Base-by-base conservation (phyloP, 352 stramenopile genomes). In the Phytophthora litchii region DNA sequence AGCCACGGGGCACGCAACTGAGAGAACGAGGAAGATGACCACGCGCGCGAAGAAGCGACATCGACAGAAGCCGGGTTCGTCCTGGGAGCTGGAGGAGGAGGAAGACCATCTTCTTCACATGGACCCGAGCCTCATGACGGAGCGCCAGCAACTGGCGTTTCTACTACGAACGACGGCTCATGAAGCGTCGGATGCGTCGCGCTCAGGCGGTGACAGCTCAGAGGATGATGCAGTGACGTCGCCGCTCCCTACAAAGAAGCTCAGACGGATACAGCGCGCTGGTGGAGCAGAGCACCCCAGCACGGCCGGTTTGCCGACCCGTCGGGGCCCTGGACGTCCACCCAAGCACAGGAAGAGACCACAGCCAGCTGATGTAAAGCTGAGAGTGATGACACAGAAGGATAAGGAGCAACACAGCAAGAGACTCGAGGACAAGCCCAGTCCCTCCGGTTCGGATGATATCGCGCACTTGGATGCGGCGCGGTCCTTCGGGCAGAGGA, bases 71-170 rank as follows among this genome's bases (percentile, higher is more conserved):
- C 19, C 48, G 0, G 35, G 52, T 17, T 34, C 50, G 16, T n/a
- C 29, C 16, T 56, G 40, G 62, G 25, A n/a, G 29, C 12, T 63
- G 31, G 41, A 65, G n/a, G 48, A 65, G n/a, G 48, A 65, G 16
- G 60, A 73, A 17, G 48, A 70, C 20, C 40, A 57, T 49, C 14
- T 65, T 2, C 36, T 67, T 27, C 43, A 59, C 36, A 67, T 87
- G 66, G 70, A 92, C 48, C 75, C 78, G 40, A 86, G 74, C 42
- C 67, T 88, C 19, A 92, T 92, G 83, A 92, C 83, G 40, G 83
- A 92, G 67, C 79, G 83, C 9, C 83, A 92, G 60, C 83, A 91
- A 57, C 57, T 92, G 46, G 77, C 83, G 43, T 92, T 92, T 56
- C 67, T 92, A 17, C 63, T 92, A 55, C 78, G 80, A 3, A 80